Evolutionary conservation across 768 basidiomycete genomes (phyloP), one percentile per base, ranked within the genome.

Genomic region (Amanita molliuscula): DNA sequence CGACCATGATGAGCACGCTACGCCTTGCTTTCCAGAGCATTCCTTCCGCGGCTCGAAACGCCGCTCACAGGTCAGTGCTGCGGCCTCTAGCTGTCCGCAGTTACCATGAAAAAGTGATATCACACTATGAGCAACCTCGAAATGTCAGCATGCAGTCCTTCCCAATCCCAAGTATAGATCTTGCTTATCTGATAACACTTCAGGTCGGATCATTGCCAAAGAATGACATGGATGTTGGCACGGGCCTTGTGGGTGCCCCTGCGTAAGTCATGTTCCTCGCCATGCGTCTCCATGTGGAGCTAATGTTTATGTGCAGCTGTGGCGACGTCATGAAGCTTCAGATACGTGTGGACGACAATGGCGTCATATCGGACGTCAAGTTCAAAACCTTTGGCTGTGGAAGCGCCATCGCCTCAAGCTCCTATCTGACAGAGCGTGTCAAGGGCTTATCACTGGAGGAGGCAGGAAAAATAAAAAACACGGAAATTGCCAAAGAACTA

Each of bases 381-480:
- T 98, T 98, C 77, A 99, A 98, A 75, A 98, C 96, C 0, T 98
- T 99, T 66, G 95, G 96, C 2, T 98, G 96, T 65, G 96, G 96
- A 47, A 94, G 91, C 56, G 93, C 93, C 58, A 99, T 99, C 53
- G 96, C 96, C 0, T 95, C 92, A 1, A 93, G 90, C 61, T 94
- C 90, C 6, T 99, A 95, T 65, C 93, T 98, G 89, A 99, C 96
- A 15, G 95, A 99, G 71, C 87, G 93, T 46, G 95, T 99, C 53
- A 95, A 84, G 69, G 96, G 96, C 21, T 76, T 98, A 54, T 84
- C 85, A 7, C 69, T 99, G 50, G 96, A 97, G 47, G 90, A 93
- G 53, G 96, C 96, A 6, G 90, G 90, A 48, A 84, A 84, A 63
- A 95, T 99, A 59, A 96, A 94, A 71, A 99, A 99, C 73, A 98